Base-by-base conservation (phyloP, 164 flowering plant genomes). In the Chloranthus sessilifolius region DNA sequence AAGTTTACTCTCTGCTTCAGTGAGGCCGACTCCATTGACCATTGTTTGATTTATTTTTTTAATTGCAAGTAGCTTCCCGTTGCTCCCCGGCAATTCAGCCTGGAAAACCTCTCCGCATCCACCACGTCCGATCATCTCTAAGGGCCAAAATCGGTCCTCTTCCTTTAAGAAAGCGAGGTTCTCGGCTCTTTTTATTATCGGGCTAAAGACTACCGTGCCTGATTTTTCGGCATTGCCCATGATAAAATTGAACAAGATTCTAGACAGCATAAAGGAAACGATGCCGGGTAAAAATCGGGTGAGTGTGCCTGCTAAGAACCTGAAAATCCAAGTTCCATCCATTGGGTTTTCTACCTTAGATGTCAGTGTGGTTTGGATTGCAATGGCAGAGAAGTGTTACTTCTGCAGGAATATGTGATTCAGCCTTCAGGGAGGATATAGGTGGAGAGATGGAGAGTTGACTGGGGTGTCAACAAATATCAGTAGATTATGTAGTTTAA, bases 21-120 rank as follows among this genome's bases (percentile, higher is more conserved):
- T 42, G 8, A 85, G 49, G 22, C 74, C 95, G 2, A 61, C 59
- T 0, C 77, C 75, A 22, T 83, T 81, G 27, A 41, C 69, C 10
- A 28, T 24, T 2, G 72, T 63, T 38, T 81, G 84, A 41, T 61
- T 42, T 3, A 88, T 48, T 63, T 81, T 90, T 76, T 91, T 91
- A 12, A 91, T 73, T 0, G 98, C 98, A 22, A 90, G 72, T 49
- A 67, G 42, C 56, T 78, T 84, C 3, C 83, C 87, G 11, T 61
- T 43, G 17, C 82, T 69, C 30, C 77, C 88, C 0, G 88, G 85
- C 31, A 90, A 44, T 42, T 74, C 75, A 11, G 89, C 84, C 39
- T 58, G 79, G 68, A 81, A 87, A 27, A 90, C 95, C 47, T 82
- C 83, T 16, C 95, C 98, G 43, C 95, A 84, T 1, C 91, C 98